Conservation (phyloP, 2,329 filamentous ascomycete species). For the Nectriaceae sp. region DNA sequence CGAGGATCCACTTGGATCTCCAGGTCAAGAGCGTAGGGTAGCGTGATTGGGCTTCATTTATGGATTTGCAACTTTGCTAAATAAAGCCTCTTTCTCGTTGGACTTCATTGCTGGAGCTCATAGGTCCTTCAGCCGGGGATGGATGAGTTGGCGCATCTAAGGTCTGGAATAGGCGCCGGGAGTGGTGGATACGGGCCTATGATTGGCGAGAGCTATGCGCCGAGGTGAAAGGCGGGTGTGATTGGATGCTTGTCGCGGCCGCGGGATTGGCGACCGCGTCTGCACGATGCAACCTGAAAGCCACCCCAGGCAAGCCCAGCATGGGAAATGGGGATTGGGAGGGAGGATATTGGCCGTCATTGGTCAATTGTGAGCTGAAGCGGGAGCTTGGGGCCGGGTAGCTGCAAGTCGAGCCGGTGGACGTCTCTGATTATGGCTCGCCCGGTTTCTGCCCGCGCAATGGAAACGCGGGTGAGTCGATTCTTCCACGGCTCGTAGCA, state of each 20-base stretch:
- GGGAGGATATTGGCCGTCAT: neutral
- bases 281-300: conserved; percentile 18
- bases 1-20: conserved; percentile 14
- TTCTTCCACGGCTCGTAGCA: conserved; percentile 1
- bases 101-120: conserved; percentile 17
- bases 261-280: conserved; percentile 27
- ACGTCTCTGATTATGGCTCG: neutral
- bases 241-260: conserved; percentile 31
- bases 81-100: conserved; percentile 25
- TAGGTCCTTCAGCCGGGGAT: conserved; percentile 25
- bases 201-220: conserved; percentile 36
- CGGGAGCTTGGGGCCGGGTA: neutral
- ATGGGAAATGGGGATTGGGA: neutral
- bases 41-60: conserved; percentile 26
- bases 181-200: conserved; percentile 15
- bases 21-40: conserved; percentile 17
- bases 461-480: conserved; percentile 1
- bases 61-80: conserved; percentile 26
- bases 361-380: neutral
- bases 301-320: conserved; percentile 7
- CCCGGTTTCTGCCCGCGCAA: neutral
- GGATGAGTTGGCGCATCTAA: conserved; percentile 25
- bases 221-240: conserved; percentile 19
- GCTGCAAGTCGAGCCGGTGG: neutral
- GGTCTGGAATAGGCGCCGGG: conserved; percentile 44